phyloP scores from a whole-genome alignment of 768 basidiomycete genomes.

The Porphyrellus cyaneotinctus region DNA sequence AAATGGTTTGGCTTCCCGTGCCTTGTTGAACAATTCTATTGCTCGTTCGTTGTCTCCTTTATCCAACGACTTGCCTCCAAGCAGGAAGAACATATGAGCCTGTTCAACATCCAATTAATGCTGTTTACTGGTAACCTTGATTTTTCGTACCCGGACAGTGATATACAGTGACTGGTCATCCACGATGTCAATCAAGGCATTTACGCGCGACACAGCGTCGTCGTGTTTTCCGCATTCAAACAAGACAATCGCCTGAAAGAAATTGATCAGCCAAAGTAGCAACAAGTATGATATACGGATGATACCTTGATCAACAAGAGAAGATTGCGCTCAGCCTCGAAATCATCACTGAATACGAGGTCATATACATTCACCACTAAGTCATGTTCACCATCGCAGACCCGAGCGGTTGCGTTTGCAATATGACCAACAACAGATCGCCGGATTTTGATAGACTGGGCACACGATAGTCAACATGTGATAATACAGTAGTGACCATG shows the following conservation, averaged over 20 bases:
- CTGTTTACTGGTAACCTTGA: neutral
- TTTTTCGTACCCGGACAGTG: neutral
- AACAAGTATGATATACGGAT: neutral
- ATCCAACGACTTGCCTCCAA: neutral
- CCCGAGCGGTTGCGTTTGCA: neutral
- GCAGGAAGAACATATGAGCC: slow-evolving; percentile 6
- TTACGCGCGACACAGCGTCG: slow-evolving; percentile 4
- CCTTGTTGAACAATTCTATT: neutral
- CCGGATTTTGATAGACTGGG: neutral
- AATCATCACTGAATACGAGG: slow-evolving; percentile 2
- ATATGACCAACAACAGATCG: neutral
- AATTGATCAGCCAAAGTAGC: neutral
- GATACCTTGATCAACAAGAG: slow-evolving; percentile 17
- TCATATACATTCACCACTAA: slow-evolving; percentile 4
- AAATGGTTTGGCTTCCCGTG: neutral
- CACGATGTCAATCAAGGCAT: neutral
- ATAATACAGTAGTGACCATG: neutral
- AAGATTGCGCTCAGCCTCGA: neutral
- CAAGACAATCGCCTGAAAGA: neutral
- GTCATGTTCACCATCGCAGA: neutral
- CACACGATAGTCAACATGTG: neutral
- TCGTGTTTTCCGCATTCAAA: slow-evolving; percentile 7
- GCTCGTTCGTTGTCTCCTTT: neutral
- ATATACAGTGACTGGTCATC: slow-evolving; percentile 1
- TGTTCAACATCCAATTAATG: neutral